phyloP scores from a whole-genome alignment of 805 yeast genomes.

The Wickerhamiella parazyma region DNA sequence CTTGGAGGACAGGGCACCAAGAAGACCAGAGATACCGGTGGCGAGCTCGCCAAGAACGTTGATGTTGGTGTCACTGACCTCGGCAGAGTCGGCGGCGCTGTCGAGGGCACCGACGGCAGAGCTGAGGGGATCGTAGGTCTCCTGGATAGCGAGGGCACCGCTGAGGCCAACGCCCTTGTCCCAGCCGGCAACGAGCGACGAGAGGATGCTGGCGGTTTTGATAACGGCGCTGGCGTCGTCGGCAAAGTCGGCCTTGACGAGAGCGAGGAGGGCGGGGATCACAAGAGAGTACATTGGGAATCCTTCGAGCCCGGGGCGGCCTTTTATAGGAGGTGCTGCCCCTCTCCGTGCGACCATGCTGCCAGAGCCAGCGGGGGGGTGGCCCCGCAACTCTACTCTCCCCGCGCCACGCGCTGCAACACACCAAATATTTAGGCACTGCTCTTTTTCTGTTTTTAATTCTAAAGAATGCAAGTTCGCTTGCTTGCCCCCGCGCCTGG shows the following conservation, averaged over 20 bases:
- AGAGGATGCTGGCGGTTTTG: conserved; percentile 27
- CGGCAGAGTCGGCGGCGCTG: conserved; percentile 9
- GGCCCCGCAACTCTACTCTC: no score
- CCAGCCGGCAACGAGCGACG: conserved; percentile 12
- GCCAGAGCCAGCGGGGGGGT: no score
- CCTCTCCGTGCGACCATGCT: not conserved
- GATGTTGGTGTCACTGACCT: conserved; percentile 9
- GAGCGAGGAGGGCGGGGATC: conserved; percentile 16
- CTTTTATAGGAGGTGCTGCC: not conserved
- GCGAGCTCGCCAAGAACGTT: conserved; percentile 10
- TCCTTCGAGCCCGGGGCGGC: not conserved
- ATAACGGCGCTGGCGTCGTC: conserved; percentile 17
- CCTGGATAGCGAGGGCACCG: conserved; percentile 21
- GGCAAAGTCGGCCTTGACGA: conserved; percentile 10
- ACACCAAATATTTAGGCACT: no score
- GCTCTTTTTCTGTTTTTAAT: no score
- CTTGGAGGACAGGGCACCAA: conserved; percentile 16
- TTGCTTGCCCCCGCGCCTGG: no score
- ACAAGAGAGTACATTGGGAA: conserved; percentile 4
- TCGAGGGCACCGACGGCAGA: conserved; percentile 12
- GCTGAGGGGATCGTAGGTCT: conserved; percentile 11
- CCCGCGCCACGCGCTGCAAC: no score
- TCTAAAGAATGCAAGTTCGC: no score
- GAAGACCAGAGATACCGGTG: conserved; percentile 13
- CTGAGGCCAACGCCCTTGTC: conserved; percentile 14